These are phyloP conservation scores for Xylaria scruposa DNA, from an alignment of 495 filamentous ascomycete species.

Conservation along the genomic window DNA sequence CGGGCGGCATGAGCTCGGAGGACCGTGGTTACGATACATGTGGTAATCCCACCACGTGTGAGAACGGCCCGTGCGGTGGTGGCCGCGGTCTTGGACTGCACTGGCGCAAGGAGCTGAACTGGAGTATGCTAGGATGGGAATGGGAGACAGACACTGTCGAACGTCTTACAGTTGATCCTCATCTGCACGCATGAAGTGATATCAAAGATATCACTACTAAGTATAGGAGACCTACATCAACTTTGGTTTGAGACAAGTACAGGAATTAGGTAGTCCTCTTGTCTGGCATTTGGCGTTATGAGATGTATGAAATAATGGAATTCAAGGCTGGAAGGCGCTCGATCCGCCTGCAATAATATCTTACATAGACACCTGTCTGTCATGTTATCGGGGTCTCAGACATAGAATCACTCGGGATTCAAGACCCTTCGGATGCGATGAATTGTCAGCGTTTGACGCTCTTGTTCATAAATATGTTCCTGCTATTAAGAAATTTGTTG, in stretches of 20 bases:
- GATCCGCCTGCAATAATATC: slow-evolving; percentile 1
- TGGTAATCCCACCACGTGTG: slow-evolving; percentile 35
- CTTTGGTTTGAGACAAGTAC: slow-evolving; percentile 47
- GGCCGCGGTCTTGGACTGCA: slow-evolving; percentile 80
- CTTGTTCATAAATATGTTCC: neutral
- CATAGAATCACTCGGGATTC: neutral
- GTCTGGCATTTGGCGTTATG: slow-evolving; percentile 35
- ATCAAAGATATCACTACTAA: slow-evolving; percentile 25
- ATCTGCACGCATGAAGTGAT: slow-evolving; percentile 45
- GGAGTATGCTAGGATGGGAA: slow-evolving; percentile 87
- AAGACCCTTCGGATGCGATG: slow-evolving; percentile 3
- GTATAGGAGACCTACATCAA: slow-evolving; percentile 17
- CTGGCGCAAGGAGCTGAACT: slow-evolving; percentile 93
- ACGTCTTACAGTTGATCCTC: slow-evolving; percentile 43
- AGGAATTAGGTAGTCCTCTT: slow-evolving; percentile 59
- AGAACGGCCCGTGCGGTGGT: slow-evolving; percentile 44
- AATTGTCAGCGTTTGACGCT: neutral
- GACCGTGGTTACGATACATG: slow-evolving; percentile 49
- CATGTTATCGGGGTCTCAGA: neutral
- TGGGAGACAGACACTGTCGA: slow-evolving; percentile 59
- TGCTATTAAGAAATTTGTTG: neutral
- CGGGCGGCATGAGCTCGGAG: slow-evolving; percentile 62
- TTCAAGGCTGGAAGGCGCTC: slow-evolving; percentile 1
- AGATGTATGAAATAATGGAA: slow-evolving; percentile 22
- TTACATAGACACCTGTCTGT: neutral